These are phyloP conservation scores for Aspergillus aculeatinus DNA, from an alignment of 2,329 filamentous ascomycete species.

Conservation along the genomic window DNA sequence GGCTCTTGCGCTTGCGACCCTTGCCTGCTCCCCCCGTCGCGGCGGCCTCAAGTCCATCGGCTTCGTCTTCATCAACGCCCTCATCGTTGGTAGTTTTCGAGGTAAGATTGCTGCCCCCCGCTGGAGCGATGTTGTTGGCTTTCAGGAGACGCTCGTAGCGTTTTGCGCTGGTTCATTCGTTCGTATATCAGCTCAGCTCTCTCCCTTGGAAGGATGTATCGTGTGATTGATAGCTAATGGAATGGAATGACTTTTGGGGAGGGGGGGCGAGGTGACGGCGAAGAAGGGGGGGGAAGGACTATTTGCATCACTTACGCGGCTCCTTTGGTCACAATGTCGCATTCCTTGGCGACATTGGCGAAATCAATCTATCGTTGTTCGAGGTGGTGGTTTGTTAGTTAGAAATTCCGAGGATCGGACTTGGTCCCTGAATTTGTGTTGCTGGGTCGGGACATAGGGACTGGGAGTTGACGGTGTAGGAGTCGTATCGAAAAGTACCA, in stretches of 20 bases:
- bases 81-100: conserved; percentile 16
- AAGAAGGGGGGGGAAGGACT: background rate
- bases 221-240: too few relatives aligned
- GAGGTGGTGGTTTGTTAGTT: background rate
- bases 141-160: conserved; percentile 67
- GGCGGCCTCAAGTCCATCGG: background rate
- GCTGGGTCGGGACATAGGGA: too few relatives aligned
- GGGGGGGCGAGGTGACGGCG: too few relatives aligned
- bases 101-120: conserved; percentile 8
- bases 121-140: conserved; percentile 38
- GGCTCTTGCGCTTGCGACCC: background rate
- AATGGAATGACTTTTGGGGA: too few relatives aligned
- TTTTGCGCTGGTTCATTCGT: conserved; percentile 48
- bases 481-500: too few relatives aligned
- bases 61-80: conserved; percentile 7
- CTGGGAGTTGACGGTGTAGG: too few relatives aligned
- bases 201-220: background rate
- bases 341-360: conserved; percentile 61
- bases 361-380: conserved; percentile 60
- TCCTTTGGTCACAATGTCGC: conserved; percentile 62
- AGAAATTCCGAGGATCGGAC: background rate
- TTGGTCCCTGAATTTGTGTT: too few relatives aligned
- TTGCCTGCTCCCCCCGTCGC: background rate
- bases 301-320: conserved; percentile 62
- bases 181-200: conserved; percentile 38